Evolutionary conservation across 1,284 basidiomycete genomes (phyloP).

Genomic region (Leccinum subrobustum): DNA sequence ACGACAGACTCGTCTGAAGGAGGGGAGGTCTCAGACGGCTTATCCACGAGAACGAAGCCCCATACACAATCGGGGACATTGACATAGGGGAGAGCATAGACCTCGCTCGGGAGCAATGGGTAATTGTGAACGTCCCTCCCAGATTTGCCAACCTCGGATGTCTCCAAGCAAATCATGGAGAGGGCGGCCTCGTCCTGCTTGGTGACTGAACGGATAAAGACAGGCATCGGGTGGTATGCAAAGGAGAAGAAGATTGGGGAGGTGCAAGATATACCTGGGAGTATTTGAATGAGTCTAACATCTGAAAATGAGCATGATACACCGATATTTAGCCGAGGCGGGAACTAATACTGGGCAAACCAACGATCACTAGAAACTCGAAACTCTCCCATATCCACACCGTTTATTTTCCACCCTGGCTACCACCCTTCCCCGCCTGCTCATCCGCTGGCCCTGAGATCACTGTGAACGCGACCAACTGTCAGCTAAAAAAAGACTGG

Average conservation of each 20-base stretch:
- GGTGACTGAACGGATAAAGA: slow-evolving; percentile 55
- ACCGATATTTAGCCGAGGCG: slow-evolving; percentile 16
- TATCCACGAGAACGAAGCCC: slow-evolving; percentile 71
- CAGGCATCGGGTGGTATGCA: slow-evolving; percentile 36
- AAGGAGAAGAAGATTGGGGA: neutral
- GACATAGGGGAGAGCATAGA: slow-evolving; percentile 73
- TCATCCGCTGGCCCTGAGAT: slow-evolving; percentile 33
- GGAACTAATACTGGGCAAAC: slow-evolving; percentile 6
- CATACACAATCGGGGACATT: slow-evolving; percentile 57
- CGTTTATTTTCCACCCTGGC: slow-evolving; percentile 28
- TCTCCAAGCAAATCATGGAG: slow-evolving; percentile 70
- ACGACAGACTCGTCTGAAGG: slow-evolving; percentile 32
- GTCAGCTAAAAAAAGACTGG: neutral
- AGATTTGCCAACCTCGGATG: slow-evolving; percentile 65
- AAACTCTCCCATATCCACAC: neutral
- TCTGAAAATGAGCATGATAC: slow-evolving; percentile 14
- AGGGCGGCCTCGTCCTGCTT: slow-evolving; percentile 54
- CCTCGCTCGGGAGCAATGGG: slow-evolving; percentile 62
- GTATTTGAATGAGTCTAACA: slow-evolving; percentile 7
- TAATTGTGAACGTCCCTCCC: slow-evolving; percentile 60
- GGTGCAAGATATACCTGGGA: neutral
- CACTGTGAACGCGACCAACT: slow-evolving; percentile 16
- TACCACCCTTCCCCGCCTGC: slow-evolving; percentile 19
- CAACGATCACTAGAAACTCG: neutral
- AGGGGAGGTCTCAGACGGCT: slow-evolving; percentile 28